Percentiles rank a stretch among this genome's conserved stretches.
Evolutionary conservation across 1,139 yeast genomes (phyloP).

Genomic region (Blastobotrys buckinghamii): DNA sequence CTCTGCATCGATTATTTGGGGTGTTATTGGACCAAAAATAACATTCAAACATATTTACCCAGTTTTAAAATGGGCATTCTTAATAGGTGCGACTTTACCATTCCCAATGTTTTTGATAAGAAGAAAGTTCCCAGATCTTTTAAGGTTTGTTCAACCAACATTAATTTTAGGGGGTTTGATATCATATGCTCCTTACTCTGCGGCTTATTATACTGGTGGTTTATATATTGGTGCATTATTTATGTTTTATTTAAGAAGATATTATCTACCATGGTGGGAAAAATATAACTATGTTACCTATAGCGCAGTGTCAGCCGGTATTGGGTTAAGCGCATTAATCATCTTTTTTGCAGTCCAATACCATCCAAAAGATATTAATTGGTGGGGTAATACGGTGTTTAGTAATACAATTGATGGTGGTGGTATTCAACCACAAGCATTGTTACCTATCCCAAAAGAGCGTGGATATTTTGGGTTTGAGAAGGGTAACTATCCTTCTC

Average conservation of each 20-base stretch:
- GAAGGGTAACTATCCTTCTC: conserved; percentile 18
- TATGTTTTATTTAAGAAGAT: conserved; percentile 12
- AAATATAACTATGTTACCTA: conserved; percentile 57
- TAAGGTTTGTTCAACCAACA: conserved; percentile 10
- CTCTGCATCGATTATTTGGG: conserved; percentile 55
- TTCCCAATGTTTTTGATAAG: conserved; percentile 7
- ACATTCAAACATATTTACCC: conserved; percentile 47
- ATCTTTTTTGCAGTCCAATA: conserved; percentile 52
- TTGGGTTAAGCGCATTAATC: conserved; percentile 49
- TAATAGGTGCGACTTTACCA: conserved; percentile 30
- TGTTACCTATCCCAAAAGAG: conserved; percentile 28
- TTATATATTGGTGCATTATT: conserved; percentile 11
- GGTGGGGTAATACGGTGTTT: conserved; percentile 56
- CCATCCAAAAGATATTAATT: conserved; percentile 30
- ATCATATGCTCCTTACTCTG: conserved; percentile 9
- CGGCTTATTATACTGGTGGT: conserved; percentile 12
- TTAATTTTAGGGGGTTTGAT: conserved; percentile 10
- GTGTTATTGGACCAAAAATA: conserved; percentile 61
- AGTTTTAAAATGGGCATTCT: conserved; percentile 40
- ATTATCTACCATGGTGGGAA: conserved; percentile 49
- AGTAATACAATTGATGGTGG: conserved; percentile 41
- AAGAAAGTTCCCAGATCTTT: neutral
- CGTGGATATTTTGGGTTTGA: conserved; percentile 46
- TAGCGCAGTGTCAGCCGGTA: conserved; percentile 51
- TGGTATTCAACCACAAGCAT: conserved; percentile 33